Evolutionary conservation across 495 filamentous ascomycete genomes (phyloP).

Genomic region (Amniculicola lignicola): DNA sequence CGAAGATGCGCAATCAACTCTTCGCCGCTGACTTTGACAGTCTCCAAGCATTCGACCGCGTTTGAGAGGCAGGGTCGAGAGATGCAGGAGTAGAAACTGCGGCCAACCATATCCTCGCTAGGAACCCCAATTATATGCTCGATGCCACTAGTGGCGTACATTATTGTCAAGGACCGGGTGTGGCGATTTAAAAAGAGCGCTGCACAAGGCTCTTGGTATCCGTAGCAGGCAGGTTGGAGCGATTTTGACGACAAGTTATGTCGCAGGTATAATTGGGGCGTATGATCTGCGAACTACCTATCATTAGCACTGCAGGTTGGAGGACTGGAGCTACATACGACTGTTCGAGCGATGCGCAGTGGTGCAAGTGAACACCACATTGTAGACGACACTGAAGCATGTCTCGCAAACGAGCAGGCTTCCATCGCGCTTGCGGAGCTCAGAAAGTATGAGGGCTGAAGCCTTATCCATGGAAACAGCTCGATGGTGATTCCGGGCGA

Average conservation of each 20-base stretch:
- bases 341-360: constrained; percentile 72
- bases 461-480: constrained; percentile 80
- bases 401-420: constrained; percentile 81
- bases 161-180: constrained; percentile 74
- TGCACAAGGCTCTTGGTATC: constrained; percentile 72
- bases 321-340: constrained; percentile 53
- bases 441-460: constrained; percentile 76
- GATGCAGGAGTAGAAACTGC: constrained; percentile 80
- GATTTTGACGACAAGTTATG: constrained; percentile 87
- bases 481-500: constrained; percentile 66
- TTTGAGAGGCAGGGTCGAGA: constrained; percentile 70
- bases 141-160: constrained; percentile 81
- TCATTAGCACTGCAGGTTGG: no score
- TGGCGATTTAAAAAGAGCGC: constrained; percentile 86
- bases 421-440: constrained; percentile 64
- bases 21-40: constrained; percentile 87
- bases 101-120: constrained; percentile 61
- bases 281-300: constrained; percentile 71
- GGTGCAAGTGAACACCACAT: constrained; percentile 81
- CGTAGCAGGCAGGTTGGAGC: constrained; percentile 75
- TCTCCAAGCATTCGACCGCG: constrained; percentile 73
- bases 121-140: constrained; percentile 67
- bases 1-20: constrained; percentile 90
- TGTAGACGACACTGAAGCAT: constrained; percentile 83
- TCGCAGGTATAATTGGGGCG: constrained; percentile 76